Conservation (phyloP, 1,139 yeast species). For the Geotrichum reessii region DNA sequence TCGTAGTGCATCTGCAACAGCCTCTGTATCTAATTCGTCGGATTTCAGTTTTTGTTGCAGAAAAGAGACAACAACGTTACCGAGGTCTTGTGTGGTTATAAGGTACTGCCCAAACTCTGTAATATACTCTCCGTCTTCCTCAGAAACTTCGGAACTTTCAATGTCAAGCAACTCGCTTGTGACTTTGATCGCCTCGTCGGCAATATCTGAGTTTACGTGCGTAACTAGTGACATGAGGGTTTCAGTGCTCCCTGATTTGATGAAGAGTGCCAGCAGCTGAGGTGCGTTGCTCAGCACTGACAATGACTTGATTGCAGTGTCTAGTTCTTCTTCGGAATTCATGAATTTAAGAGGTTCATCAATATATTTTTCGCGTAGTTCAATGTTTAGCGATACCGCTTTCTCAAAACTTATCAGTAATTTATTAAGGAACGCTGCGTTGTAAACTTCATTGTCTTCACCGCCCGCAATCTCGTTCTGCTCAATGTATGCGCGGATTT, state of each 20-base stretch:
- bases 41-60: background rate
- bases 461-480: conserved; percentile 5
- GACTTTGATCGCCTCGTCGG: conserved; percentile 27
- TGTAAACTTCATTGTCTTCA: conserved; percentile 20
- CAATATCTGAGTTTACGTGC: conserved; percentile 37
- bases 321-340: conserved; percentile 32
- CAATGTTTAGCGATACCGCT: conserved; percentile 30
- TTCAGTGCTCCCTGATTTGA: conserved; percentile 25
- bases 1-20: conserved; percentile 18
- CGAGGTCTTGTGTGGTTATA: background rate
- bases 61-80: conserved; percentile 5
- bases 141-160: conserved; percentile 18
- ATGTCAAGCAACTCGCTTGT: conserved; percentile 30
- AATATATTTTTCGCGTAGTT: conserved; percentile 30
- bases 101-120: conserved; percentile 20
- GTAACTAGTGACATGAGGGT: conserved; percentile 27
- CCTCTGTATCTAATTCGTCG: conserved; percentile 10
- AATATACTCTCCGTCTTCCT: conserved; percentile 16
- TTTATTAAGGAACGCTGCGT: conserved; percentile 27
- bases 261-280: conserved; percentile 26
- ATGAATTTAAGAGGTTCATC: conserved; percentile 35
- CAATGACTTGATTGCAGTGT: conserved; percentile 33
- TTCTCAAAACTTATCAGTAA: conserved; percentile 28
- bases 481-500: conserved; percentile 18
- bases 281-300: conserved; percentile 31